Evolutionary conservation across 1,284 basidiomycete genomes (phyloP), one percentile per base, ranked within the genome.

Genomic region (Rhizoctonia solani): DNA sequence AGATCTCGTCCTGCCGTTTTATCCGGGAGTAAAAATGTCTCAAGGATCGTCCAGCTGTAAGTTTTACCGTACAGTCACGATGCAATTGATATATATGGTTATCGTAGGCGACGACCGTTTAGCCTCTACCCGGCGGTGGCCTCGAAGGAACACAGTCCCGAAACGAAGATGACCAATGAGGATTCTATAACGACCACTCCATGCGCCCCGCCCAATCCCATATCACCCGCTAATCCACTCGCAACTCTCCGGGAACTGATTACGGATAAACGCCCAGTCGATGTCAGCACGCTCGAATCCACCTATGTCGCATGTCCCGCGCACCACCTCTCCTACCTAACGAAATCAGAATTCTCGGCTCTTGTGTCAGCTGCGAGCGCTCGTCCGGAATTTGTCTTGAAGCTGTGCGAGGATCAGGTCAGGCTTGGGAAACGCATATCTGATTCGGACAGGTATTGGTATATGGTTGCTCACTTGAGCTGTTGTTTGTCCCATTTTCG

Each of bases 391-490:
- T 50, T 61, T 25, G 46, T 61, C 29, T 37, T 61, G 29, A 34
- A 50, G 32, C 5, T 61, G 21, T 44, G 58, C n/a, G 13, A 44
- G 47, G 58, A 61, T 32, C 58, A 61, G 21, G 41, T 4, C 19
- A n/a, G 30, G 23, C 44, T 61, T 23, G 58, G 58, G 9, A 44
- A 47, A 1, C 30, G 30, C 23, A 61, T 47, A 21, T 4, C 46
- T 9, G 58, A 61, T n/a, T n/a, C 29, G 3, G 58, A 61, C 41
- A 44, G 58, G n/a, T 61, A 61, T 21, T 61, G 58, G 58, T 47
- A 50, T 19, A 61, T 61, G 58, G 32, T 49, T 21, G 58, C 46
- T 11, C 34, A 49, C 32, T 47, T 61, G 11, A 16, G 13, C 5
- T 19, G 8, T 34, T 54, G 52, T 47, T 47, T 47, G 21, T 47